Percentiles rank a stretch among this genome's conserved stretches.
These are phyloP conservation scores for Xylaria flabelliformis DNA, from an alignment of 495 filamentous ascomycete genomes.

Conservation along the genomic window DNA sequence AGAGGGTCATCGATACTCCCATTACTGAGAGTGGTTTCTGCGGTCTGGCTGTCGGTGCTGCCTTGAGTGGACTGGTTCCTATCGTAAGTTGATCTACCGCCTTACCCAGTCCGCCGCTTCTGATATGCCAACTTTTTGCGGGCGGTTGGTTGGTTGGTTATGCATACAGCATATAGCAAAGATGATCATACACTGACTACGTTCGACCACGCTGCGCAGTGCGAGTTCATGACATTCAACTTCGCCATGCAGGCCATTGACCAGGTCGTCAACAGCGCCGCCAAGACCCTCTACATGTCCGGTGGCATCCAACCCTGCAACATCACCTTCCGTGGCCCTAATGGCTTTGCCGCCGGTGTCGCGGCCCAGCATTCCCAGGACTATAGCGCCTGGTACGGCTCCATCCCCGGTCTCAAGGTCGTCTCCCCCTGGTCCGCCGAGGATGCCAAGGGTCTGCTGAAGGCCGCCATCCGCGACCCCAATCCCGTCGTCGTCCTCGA, in stretches of 20 bases:
- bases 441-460: conserved; percentile 96
- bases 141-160: background rate
- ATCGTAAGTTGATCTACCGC: conserved; percentile 67
- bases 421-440: conserved; percentile 94
- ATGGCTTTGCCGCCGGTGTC: conserved; percentile 95
- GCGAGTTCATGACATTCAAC: conserved; percentile 99
- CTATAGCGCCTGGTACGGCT: conserved; percentile 97
- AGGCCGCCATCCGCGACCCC: conserved; percentile 97
- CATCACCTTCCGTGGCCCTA: conserved; percentile 98
- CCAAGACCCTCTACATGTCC: conserved; percentile 99
- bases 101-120: background rate
- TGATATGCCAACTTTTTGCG: background rate
- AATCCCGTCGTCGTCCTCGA: conserved; percentile 95
- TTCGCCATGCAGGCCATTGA: conserved; percentile 99
- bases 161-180: background rate
- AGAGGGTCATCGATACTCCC: conserved; percentile 96
- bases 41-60: conserved; percentile 92
- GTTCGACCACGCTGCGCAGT: conserved; percentile 56
- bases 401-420: conserved; percentile 96
- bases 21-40: conserved; percentile 96
- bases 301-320: conserved; percentile 99
- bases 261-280: conserved; percentile 98
- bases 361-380: conserved; percentile 98
- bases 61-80: conserved; percentile 90
- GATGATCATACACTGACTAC: conserved; percentile 13